Evolutionary conservation across 495 filamentous ascomycete species (phyloP).

Genomic region (Friedmanniomyces endolithicus): DNA sequence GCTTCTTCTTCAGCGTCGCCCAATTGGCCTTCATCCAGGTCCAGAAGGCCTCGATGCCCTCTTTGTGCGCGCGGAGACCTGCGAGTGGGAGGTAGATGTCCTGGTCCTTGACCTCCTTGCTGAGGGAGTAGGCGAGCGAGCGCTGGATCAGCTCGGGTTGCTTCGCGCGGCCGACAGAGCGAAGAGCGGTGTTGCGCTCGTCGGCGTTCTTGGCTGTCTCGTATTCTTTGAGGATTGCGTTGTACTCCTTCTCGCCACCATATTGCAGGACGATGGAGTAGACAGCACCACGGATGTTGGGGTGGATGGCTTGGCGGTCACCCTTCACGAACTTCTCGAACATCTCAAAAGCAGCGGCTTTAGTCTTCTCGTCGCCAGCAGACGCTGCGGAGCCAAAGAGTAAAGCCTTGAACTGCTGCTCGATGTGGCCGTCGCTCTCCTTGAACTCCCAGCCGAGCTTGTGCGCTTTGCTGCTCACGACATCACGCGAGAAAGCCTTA

Average conservation of each 20-base stretch:
- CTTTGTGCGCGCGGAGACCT: conserved; percentile 62
- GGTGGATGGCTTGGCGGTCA: conserved; percentile 58
- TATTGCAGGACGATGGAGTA: conserved; percentile 60
- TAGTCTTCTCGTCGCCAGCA: conserved; percentile 50
- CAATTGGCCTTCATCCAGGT: conserved; percentile 77
- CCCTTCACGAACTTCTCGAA: conserved; percentile 55
- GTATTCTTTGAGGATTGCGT: conserved; percentile 70
- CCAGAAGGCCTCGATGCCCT: conserved; percentile 73
- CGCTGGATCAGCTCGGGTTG: conserved; percentile 66
- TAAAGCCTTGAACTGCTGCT: conserved; percentile 73
- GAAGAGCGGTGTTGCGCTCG: conserved; percentile 90
- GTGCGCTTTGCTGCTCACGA: conserved; percentile 67
- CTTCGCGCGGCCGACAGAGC: conserved; percentile 68
- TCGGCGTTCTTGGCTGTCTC: conserved; percentile 75
- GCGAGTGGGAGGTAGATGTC: conserved; percentile 83
- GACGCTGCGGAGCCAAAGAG: conserved; percentile 55
- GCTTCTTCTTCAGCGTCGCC: conserved; percentile 62
- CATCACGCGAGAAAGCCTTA: conserved; percentile 63
- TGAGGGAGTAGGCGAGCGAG: conserved; percentile 61
- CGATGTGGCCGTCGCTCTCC: conserved; percentile 69
- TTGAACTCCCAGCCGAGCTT: conserved; percentile 79
- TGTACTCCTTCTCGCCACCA: conserved; percentile 65
- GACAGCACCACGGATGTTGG: conserved; percentile 57
- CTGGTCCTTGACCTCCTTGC: conserved; percentile 83
- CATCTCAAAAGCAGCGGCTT: conserved; percentile 56